Percentiles rank a stretch among this genome's conserved stretches.
Conservation (phyloP, 164 flowering plant genomes). For the Houttuynia cordata region DNA sequence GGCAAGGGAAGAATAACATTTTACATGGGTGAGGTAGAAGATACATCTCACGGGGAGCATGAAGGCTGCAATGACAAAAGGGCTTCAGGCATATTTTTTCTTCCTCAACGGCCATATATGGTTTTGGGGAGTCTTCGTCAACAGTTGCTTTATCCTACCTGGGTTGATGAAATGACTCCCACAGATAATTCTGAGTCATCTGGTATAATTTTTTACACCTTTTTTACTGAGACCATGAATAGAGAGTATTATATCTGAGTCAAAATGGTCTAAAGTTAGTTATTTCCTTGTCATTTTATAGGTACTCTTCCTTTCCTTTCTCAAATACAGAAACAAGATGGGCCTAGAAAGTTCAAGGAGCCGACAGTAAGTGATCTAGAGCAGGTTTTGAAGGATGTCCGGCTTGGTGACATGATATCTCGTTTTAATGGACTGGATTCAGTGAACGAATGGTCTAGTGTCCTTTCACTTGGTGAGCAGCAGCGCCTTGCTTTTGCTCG, state of each 20-base stretch:
- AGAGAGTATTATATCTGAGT: neutral
- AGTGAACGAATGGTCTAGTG: conserved; percentile 79
- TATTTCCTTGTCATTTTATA: too few species aligned
- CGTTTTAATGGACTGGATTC: conserved; percentile 66
- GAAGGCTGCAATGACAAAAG: conserved; percentile 16
- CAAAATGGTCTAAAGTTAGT: neutral
- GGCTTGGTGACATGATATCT: conserved; percentile 55
- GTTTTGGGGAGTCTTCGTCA: conserved; percentile 91
- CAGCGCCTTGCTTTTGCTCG: conserved; percentile 97
- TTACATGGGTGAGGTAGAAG: conserved; percentile 29
- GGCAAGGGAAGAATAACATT: conserved; percentile 56
- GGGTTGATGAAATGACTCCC: conserved; percentile 33
- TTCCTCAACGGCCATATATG: conserved; percentile 97
- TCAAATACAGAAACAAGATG: conserved; percentile 13
- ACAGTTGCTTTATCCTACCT: conserved; percentile 90
- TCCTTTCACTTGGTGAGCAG: conserved; percentile 97
- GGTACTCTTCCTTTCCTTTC: conserved; percentile 53
- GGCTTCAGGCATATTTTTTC: conserved; percentile 51
- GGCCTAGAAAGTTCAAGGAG: conserved; percentile 16
- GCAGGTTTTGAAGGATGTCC: conserved; percentile 62
- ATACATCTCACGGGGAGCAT: conserved; percentile 12
- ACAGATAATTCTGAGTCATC: conserved; percentile 20
- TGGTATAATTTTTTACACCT: conserved; percentile 31
- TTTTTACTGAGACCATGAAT: neutral
- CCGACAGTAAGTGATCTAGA: conserved; percentile 62